Evolutionary conservation across 2,329 filamentous ascomycete species (phyloP).

Genomic region (Colletotrichum caudatum): DNA sequence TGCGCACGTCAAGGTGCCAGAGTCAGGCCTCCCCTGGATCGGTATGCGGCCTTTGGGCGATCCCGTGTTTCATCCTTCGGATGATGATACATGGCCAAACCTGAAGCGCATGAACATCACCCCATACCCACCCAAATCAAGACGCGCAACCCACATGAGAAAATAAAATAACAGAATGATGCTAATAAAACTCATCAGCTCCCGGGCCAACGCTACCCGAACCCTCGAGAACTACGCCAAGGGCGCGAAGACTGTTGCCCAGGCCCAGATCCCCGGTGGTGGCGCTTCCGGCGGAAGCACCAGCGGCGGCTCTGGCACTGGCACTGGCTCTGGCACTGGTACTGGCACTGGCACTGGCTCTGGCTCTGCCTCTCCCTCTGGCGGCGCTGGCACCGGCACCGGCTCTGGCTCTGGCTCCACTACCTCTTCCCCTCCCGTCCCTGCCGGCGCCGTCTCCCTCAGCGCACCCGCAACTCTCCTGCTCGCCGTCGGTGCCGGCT

Average conservation of each 20-base stretch:
- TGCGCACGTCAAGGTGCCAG: slow-evolving; percentile 6
- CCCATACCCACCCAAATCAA: not conserved
- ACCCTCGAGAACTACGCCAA: slow-evolving; percentile 66
- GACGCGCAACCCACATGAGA: not conserved
- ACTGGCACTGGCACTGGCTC: slow-evolving; percentile 27
- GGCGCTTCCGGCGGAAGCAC: slow-evolving; percentile 40
- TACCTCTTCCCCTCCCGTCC: slow-evolving; percentile 23
- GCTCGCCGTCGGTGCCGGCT: slow-evolving; percentile 56
- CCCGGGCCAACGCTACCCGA: slow-evolving; percentile 63
- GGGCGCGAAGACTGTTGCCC: slow-evolving; percentile 43
- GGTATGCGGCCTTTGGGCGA: not conserved
- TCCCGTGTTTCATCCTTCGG: slow-evolving; percentile 32
- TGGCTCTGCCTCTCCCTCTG: slow-evolving; percentile 20
- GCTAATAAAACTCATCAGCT: slow-evolving; percentile 49
- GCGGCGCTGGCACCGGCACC: slow-evolving; percentile 41
- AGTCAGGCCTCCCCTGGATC: not conserved
- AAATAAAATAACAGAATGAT: not conserved
- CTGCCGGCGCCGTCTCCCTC: slow-evolving; percentile 50
- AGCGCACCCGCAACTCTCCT: slow-evolving; percentile 58
- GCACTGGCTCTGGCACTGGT: slow-evolving; percentile 43
- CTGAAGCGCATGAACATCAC: slow-evolving; percentile 20
- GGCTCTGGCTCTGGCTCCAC: slow-evolving; percentile 38
- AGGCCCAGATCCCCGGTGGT: slow-evolving; percentile 45
- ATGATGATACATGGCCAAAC: slow-evolving; percentile 29
- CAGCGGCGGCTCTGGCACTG: slow-evolving; percentile 38